Evolutionary conservation across 768 basidiomycete genomes (phyloP).

Genomic region (Grammothele lineata): DNA sequence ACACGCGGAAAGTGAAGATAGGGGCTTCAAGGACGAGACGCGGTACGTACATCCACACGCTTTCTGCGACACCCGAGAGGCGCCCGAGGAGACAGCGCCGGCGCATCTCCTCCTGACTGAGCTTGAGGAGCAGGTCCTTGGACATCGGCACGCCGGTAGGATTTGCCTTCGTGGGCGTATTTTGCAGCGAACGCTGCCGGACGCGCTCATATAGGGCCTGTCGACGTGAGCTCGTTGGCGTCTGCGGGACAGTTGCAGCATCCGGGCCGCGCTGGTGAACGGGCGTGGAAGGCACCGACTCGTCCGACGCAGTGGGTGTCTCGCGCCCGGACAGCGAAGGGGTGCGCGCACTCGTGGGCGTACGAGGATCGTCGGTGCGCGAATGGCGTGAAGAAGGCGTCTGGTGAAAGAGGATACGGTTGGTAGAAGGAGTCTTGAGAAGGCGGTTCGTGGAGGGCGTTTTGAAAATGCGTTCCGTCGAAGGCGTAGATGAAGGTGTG

Average conservation of each 20-base stretch:
- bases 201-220: constrained; percentile 81
- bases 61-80: constrained; percentile 77
- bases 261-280: constrained; percentile 53
- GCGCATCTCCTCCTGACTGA: constrained; percentile 76
- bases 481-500: constrained; percentile 9
- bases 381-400: constrained; percentile 56
- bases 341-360: constrained; percentile 13
- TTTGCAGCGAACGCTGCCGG: constrained; percentile 64
- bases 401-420: constrained; percentile 50
- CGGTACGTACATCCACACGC: constrained; percentile 71
- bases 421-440: constrained; percentile 6
- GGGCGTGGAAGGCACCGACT: constrained; percentile 57
- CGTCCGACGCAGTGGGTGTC: constrained; percentile 44
- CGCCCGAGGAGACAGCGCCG: constrained; percentile 74
- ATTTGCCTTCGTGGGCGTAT: constrained; percentile 59
- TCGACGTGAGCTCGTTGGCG: constrained; percentile 71
- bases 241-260: constrained; percentile 56
- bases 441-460: constrained; percentile 41
- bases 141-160: constrained; percentile 44
- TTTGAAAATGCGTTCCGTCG: constrained; percentile 22
- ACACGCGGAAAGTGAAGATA: neutral
- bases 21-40: neutral
- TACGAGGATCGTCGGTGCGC: constrained; percentile 20
- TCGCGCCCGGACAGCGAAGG: constrained; percentile 31
- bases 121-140: constrained; percentile 62